Evolutionary conservation across 208 protist genomes (phyloP).

Genomic region (Trypanosomatidae sp.): DNA sequence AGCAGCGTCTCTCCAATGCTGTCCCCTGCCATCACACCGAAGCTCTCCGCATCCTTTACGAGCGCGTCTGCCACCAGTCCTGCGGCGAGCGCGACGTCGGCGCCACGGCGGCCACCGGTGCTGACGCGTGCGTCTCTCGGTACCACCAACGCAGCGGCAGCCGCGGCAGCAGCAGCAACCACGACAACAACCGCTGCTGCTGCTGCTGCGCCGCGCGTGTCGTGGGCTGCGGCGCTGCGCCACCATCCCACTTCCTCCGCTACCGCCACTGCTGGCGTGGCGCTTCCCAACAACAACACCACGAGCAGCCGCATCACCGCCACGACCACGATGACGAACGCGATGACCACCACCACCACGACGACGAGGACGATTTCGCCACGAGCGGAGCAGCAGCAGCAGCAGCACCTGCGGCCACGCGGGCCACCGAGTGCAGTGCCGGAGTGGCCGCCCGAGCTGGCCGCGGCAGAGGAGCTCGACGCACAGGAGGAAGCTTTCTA

Average conservation of each 20-base stretch:
- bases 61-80: no score
- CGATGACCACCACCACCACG: neutral
- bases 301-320: conserved; percentile 9
- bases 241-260: no score
- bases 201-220: neutral
- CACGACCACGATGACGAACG: neutral
- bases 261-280: no score
- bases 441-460: conserved; percentile 25
- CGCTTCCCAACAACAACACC: no score
- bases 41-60: no score
- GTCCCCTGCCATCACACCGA: no score
- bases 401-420: neutral
- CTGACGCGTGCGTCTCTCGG: conserved; percentile 6
- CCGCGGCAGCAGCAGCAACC: neutral
- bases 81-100: neutral
- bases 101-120: conserved; percentile 3
- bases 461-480: conserved; percentile 24
- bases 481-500: conserved; percentile 25
- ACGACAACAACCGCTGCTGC: neutral
- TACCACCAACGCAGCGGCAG: no score
- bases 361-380: no score
- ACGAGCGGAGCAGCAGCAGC: neutral
- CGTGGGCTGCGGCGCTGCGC: conserved; percentile 23
- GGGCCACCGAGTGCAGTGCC: neutral
- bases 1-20: no score